A percentile compares a stretch with the other conserved stretches of the same genome.
phyloP scores from a whole-genome alignment of 306 rosid genomes.

The Cotoneaster glaucophyllus region DNA sequence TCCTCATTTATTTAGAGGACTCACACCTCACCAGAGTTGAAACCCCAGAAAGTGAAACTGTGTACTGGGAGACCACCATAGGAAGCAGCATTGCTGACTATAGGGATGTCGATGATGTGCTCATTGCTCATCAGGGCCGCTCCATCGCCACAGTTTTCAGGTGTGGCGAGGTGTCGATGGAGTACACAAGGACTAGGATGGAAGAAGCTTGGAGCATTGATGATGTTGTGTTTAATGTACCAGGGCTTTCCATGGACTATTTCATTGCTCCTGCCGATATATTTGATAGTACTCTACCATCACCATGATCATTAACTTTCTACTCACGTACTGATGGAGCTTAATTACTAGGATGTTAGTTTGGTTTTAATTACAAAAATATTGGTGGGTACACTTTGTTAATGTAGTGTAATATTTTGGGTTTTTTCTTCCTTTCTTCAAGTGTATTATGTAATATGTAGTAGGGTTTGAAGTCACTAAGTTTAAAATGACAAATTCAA shows the following conservation, averaged over 20 bases:
- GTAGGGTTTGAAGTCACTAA: neutral
- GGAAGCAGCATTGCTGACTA: slow-evolving; percentile 88
- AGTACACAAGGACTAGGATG: slow-evolving; percentile 79
- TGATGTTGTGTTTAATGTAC: slow-evolving; percentile 84
- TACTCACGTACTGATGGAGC: neutral
- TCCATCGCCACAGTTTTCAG: slow-evolving; percentile 84
- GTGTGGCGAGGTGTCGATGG: slow-evolving; percentile 70
- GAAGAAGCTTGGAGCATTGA: slow-evolving; percentile 92
- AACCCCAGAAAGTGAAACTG: slow-evolving; percentile 43
- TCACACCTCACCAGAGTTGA: slow-evolving; percentile 84
- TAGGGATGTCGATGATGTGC: slow-evolving; percentile 64
- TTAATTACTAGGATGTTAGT: slow-evolving; percentile 14
- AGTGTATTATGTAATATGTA: slow-evolving; percentile 3
- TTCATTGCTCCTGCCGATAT: slow-evolving; percentile 91
- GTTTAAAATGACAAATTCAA: slow-evolving; percentile 10
- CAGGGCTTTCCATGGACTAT: slow-evolving; percentile 81
- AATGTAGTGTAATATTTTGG: neutral
- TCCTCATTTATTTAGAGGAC: slow-evolving; percentile 84
- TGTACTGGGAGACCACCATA: slow-evolving; percentile 94
- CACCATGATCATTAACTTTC: slow-evolving; percentile 32
- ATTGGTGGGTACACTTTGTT: slow-evolving; percentile 16
- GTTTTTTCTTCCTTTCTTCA: neutral
- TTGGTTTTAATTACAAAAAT: slow-evolving; percentile 6
- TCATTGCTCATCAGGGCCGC: slow-evolving; percentile 85
- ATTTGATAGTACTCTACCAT: slow-evolving; percentile 33